Evolutionary conservation across 2,329 filamentous ascomycete species (phyloP), one percentile per base, ranked within the genome.

Genomic region (Trichoderma sp.): DNA sequence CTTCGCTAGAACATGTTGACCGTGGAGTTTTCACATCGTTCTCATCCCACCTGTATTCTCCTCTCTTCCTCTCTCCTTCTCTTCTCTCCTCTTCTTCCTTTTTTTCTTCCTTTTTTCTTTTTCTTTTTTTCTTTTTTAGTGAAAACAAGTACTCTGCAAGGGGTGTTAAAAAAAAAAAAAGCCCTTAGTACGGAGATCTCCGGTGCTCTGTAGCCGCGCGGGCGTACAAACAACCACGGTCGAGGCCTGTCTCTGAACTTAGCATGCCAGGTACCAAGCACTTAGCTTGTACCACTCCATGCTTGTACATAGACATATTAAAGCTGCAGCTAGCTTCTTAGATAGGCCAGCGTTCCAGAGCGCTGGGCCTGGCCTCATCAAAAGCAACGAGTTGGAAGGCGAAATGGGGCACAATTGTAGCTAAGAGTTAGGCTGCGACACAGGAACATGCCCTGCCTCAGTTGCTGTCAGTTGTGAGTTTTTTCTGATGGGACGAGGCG

Each of bases 221-320:
- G 62, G 38, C 50, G 29, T 41, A 53, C 18, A 50, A 24, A 41
- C 31, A 75, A 50, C 41, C 59, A 35, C 50, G 62, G 29, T 63
- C 35, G 35, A 38, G 69, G 60, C 75, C 33, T 45, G 63, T 68
- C 63, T 76, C 64, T 62, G 45, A 63, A 62, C 62, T 53, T 63
- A n/a, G 24, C 71, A 18, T 67, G 31, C 45, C 63, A 74, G 62
- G 50, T 53, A 67, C 62, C 38, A 50, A 38, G 18, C 12, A 33
- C 35, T n/a, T 73, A 53, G 60, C n/a, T 29, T 64, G 60, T 53
- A 29, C 45, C 53, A 56, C 63, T 73, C 45, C 21, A 18, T 53
- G 14, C 33, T 24, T 41, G 67, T 45, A 56, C 50, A 24, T 56
- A 21, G 50, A 21, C 50, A 56, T 56, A 24, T 41, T 31, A 62